Evolutionary conservation across 164 flowering plant species (phyloP), one percentile per base, ranked within the genome.

Genomic region (Aristolochia fimbriata): DNA sequence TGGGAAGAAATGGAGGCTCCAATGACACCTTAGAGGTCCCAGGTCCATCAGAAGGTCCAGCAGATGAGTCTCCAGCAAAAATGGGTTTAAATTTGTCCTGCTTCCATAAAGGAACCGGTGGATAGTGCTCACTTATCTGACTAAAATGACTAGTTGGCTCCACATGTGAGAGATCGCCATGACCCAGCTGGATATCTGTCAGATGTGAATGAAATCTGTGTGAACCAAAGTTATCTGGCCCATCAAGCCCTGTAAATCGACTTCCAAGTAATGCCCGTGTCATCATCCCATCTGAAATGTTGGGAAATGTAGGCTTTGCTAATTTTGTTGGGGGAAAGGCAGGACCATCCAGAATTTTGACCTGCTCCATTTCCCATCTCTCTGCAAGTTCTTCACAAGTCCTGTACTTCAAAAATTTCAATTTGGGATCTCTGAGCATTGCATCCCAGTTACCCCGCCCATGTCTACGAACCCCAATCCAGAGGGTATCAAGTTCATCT

Each of bases 381-480:
- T 63, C 55, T 47, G 82, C 75, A 60, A 88, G 71, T 57, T 88
- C 96, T 65, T 82, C 91, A 37, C 77, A 10, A 58, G 83, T 78
- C 73, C 78, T 84, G 59, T 74, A 74, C 62, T 78, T 81, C 0
- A 91, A 87, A 63, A 94, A 94, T 57, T 73, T 91, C 60, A 94
- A 68, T 70, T 82, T 84, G 21, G 94, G 85, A 60, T 94, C 94
- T 68, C 76, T 81, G 15, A 91, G 85, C 88, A 94, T 84, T 43
- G 76, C 63, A 50, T 81, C 84, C 97, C 99, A 94, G 62, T 87
- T 91, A 30, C 96, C 96, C 48, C 73, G 70, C 43, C 99, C 99
- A 73, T 94, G 87, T 67, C 99, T 76, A 41, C 99, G 96, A 63
- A 94, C 92, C 63, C 99, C 99, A 74, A 94, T 80, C 99, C 99